Conservation (phyloP, 1,139 yeast species). For the Debaryomyces subglobosus region DNA sequence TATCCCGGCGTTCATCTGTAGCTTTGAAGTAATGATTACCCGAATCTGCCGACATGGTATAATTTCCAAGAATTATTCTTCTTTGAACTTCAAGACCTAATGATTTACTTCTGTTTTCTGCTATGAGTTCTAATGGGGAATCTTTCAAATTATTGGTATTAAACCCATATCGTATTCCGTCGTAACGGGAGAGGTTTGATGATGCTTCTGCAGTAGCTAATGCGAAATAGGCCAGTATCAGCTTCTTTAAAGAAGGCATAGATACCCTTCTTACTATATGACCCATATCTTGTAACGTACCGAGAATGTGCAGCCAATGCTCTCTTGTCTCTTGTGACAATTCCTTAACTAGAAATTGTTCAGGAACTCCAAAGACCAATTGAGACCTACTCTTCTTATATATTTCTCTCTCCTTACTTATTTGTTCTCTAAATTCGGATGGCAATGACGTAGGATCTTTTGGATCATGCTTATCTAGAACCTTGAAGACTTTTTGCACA, state of each 20-base stretch:
- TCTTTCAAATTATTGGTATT: slow-evolving; percentile 23
- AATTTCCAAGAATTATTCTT: slow-evolving; percentile 83
- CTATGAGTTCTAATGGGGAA: slow-evolving; percentile 46
- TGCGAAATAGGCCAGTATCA: slow-evolving; percentile 86
- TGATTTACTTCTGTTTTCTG: slow-evolving; percentile 61
- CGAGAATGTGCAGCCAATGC: slow-evolving; percentile 51
- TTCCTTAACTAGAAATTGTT: slow-evolving; percentile 63
- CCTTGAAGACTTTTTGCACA: slow-evolving; percentile 52
- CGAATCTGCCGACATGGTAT: slow-evolving; percentile 74
- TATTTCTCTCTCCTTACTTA: slow-evolving; percentile 17
- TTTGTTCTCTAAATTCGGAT: slow-evolving; percentile 32
- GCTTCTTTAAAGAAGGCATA: slow-evolving; percentile 64
- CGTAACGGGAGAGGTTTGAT: slow-evolving; percentile 86
- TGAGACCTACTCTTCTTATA: slow-evolving; percentile 10
- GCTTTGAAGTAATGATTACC: slow-evolving; percentile 85
- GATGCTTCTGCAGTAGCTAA: slow-evolving; percentile 93
- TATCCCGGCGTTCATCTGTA: slow-evolving; percentile 59
- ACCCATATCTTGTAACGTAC: slow-evolving; percentile 46
- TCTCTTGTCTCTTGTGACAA: slow-evolving; percentile 49
- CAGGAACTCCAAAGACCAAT: slow-evolving; percentile 68
- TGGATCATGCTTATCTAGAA: slow-evolving; percentile 62
- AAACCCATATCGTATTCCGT: slow-evolving; percentile 84
- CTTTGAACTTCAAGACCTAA: slow-evolving; percentile 85
- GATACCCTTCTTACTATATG: slow-evolving; percentile 66
- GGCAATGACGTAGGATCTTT: slow-evolving; percentile 82